Evolutionary conservation across 345 rosid species (phyloP).

Genomic region (Citrus inodora): DNA sequence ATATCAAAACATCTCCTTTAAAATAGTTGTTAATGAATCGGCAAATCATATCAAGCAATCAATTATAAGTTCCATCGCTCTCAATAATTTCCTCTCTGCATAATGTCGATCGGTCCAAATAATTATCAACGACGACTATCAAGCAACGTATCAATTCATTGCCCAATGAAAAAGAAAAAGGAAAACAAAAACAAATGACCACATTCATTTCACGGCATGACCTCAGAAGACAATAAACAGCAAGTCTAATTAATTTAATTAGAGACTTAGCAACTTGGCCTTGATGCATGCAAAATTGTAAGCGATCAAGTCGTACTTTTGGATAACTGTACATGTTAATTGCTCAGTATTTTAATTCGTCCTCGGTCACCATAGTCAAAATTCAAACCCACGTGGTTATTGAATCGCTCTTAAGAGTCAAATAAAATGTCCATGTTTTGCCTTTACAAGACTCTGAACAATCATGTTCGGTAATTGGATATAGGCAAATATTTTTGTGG

Average conservation of each 20-base stretch:
- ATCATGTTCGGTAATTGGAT: neutral
- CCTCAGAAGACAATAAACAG: too few species aligned
- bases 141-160: neutral
- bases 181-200: neutral
- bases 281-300: too few species aligned
- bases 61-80: neutral
- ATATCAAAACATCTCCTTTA: neutral
- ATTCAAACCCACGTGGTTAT: conserved; percentile 11
- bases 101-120: neutral
- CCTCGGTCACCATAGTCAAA: neutral
- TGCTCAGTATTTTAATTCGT: neutral
- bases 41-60: neutral
- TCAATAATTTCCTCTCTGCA: neutral
- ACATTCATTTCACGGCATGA: neutral
- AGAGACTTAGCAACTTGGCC: neutral
- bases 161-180: neutral
- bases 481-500: neutral
- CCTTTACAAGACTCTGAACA: neutral
- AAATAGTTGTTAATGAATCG: neutral
- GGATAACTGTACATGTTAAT: neutral
- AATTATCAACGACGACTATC: neutral
- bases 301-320: neutral
- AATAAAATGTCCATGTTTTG: neutral
- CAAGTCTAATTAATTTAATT: too few species aligned
- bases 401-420: neutral